A percentile compares a stretch with the other conserved stretches of the same genome.
phyloP scores from a whole-genome alignment of 805 yeast genomes.

The Deakozyma indianensis region DNA sequence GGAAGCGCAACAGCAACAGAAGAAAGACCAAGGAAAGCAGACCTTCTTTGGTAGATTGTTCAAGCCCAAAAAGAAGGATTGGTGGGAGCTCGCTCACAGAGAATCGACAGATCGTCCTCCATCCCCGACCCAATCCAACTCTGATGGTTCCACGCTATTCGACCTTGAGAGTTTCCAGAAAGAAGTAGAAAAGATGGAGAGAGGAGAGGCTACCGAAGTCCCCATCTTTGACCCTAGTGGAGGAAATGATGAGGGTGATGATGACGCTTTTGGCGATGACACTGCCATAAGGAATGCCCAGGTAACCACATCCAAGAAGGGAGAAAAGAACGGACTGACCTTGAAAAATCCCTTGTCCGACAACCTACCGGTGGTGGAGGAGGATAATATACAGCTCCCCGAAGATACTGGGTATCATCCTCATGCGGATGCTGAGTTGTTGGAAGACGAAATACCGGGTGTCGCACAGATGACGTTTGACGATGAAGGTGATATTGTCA shows the following conservation, averaged over 20 bases:
- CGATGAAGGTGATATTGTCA: no score
- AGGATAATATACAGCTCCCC: no score
- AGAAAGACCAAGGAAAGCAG: constrained; percentile 21
- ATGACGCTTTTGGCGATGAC: constrained; percentile 15
- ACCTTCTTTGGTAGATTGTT: constrained; percentile 10
- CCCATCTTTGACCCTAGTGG: constrained; percentile 2
- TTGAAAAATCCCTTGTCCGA: neutral
- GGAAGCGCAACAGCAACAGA: constrained; percentile 18
- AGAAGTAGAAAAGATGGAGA: constrained; percentile 22
- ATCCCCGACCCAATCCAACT: constrained; percentile 10
- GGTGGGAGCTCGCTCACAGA: constrained; percentile 39
- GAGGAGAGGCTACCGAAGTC: constrained; percentile 5
- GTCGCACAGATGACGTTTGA: neutral
- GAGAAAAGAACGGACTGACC: neutral
- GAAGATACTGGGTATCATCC: no score
- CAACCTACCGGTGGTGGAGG: neutral
- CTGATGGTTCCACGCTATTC: constrained; percentile 23
- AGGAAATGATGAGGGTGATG: constrained; percentile 5
- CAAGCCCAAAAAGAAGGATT: constrained; percentile 38
- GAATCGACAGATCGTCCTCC: neutral
- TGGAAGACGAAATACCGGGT: neutral
- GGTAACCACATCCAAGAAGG: neutral
- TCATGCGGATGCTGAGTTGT: no score
- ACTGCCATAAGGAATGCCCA: constrained; percentile 11
- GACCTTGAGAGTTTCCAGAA: constrained; percentile 25